Evolutionary conservation across 306 rosid species (phyloP).

Genomic region (Gleditsia sinensis): DNA sequence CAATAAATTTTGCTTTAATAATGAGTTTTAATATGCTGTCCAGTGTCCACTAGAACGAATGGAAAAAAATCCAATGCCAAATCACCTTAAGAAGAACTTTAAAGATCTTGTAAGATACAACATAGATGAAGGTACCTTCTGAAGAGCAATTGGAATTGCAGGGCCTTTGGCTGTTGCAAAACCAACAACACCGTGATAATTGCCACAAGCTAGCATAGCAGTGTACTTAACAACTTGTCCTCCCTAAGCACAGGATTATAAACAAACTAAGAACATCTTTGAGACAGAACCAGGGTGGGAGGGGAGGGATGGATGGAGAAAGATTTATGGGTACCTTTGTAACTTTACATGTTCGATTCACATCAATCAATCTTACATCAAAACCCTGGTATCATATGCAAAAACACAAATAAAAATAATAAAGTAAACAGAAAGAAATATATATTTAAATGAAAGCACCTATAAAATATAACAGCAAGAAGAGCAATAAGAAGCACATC

Average conservation of each 20-base stretch:
- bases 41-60: background rate
- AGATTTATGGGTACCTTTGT: constrained; percentile 64
- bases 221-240: constrained; percentile 85
- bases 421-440: background rate
- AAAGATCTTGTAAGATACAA: constrained; percentile 7
- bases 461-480: constrained; percentile 1
- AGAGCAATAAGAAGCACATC: background rate
- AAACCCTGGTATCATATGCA: constrained; percentile 71
- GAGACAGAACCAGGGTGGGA: background rate
- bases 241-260: constrained; percentile 56
- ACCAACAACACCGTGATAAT: constrained; percentile 86
- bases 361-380: constrained; percentile 81
- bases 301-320: constrained; percentile 6
- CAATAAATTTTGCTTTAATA: background rate
- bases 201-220: constrained; percentile 93
- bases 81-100: constrained; percentile 22
- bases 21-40: background rate
- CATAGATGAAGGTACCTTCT: constrained; percentile 61
- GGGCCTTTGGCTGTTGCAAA: constrained; percentile 97
- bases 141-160: constrained; percentile 76
- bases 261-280: constrained; percentile 30
- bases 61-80: constrained; percentile 23
- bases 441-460: background rate
- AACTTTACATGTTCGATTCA: constrained; percentile 93
- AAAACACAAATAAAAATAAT: constrained; percentile 20